Evolutionary conservation across 208 protist genomes (phyloP), one percentile per base, ranked within the genome.

Genomic region (Trypanosoma cruzi): DNA sequence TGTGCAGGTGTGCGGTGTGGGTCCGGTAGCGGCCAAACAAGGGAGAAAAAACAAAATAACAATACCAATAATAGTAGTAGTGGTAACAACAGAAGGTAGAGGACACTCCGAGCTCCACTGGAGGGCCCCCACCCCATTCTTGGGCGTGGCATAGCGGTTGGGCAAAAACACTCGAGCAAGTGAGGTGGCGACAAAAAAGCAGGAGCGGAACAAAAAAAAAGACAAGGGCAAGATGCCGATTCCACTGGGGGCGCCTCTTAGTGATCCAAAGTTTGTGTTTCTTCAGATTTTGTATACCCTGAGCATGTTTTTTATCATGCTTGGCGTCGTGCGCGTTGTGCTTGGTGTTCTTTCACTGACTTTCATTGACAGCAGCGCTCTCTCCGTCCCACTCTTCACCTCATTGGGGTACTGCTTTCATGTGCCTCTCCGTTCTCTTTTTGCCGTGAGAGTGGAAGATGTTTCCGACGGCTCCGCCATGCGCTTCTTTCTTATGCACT

Each of bases 401-500:
- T 10, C 32, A 32, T 16, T 73, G 1, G 50, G 59, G 8, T 34
- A 59, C 53, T 87, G 86, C 69, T 85, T 89, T 65, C 81, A 88
- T 57, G 64, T 92, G 2, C 72, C 86, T 4, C 71, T 92, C 0
- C 46, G 32, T 1, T 92, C 86, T 1, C 70, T 92, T 31, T 92
- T 89, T 36, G 52, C 71, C 0, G 74, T 85, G 1, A 40, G 26
- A 20, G 57, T 86, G 13, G 32, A 2, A 20, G 60, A 50, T 31
- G 16, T 59, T 18, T 46, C 32, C 20, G 59, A 73, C 37, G 71
- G 72, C 6, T 73, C 71, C 13, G 36, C 32, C 13, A 2, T 22
- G 14, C 76, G 81, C 48, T 96, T 96, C 62, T 81, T 91, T 59
- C 24, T 80, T 6, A 82, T 92, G 78, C 91, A 96, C 54, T 8